Evolutionary conservation across 306 rosid species (phyloP), one percentile per base, ranked within the genome.

Genomic region (Betula pendula): DNA sequence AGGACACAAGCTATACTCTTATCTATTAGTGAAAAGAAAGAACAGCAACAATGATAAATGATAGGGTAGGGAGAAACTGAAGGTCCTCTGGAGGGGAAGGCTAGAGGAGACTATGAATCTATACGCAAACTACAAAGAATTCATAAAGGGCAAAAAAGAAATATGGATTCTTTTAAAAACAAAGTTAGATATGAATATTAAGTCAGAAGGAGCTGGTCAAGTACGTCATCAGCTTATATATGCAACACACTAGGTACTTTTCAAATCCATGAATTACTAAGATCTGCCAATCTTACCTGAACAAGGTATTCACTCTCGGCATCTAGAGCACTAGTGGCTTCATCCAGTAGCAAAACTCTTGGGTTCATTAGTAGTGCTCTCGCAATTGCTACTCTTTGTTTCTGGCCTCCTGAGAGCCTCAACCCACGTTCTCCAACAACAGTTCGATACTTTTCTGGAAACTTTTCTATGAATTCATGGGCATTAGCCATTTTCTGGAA

Each of bases 291-390:
- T 29, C 71, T 77, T 68, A 79, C 95, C 85, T 90, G 95, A 60
- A 90, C 95, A 50, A 90, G 86, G 82, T 86, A 86, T 78, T 90
- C 95, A 20, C 95, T 90, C 79, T 90, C 95, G 59, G 95, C 95
- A 82, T 90, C 95, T 15, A 90, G 77, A 79, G 95, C 95, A 70
- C 95, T 90, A 40, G 95, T 90, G 78, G 95, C 95, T 88, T 90
- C 95, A 71, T 88, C 95, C 15, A 90, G 84, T 14, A 88, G 85
- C 77, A 90, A 81, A 75, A 90, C 77, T 77, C 82, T 88, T 0
- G 95, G 92, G 77, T 90, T 83, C 90, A 88, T 86, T 52, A 90
- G 84, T 53, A 90, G 76, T 42, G 95, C 95, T 80, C 95, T 86
- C 22, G 92, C 95, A 79, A 90, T 88, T 51, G 95, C 95, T 81